Percentiles rank a stretch among this genome's conserved stretches.
Conservation (phyloP, 73 alveolate species). For the Durusdinium trenchii region DNA sequence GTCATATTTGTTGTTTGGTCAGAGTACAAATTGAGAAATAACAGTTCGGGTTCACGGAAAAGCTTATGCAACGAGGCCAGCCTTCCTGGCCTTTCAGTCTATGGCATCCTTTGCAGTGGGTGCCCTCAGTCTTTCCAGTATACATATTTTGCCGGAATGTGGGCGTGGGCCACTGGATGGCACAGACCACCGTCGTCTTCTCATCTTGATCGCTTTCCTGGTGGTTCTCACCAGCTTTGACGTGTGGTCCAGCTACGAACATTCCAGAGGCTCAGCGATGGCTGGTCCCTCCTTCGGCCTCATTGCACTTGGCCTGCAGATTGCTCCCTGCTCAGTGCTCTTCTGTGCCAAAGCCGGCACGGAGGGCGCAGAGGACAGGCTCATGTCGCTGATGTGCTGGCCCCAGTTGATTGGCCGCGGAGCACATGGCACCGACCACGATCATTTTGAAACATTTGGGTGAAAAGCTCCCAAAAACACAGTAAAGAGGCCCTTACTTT, state of each 20-base stretch:
- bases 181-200: not conserved
- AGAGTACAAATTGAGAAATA: no score
- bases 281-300: not conserved
- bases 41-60: no score
- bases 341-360: no score
- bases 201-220: not conserved
- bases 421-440: not conserved
- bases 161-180: not conserved
- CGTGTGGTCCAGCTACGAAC: not conserved
- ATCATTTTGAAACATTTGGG: no score
- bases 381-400: no score
- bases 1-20: no score
- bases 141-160: not conserved
- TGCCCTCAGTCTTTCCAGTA: not conserved
- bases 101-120: conserved; percentile 32
- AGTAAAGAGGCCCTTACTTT: no score
- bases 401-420: no score
- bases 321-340: not conserved
- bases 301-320: conserved; percentile 3
- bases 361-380: no score
- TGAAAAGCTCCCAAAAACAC: no score
- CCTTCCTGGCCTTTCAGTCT: conserved; percentile 7
- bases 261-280: not conserved
- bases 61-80: no score
- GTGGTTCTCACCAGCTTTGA: conserved; percentile 24